A percentile compares a stretch with the other conserved stretches of the same genome.
These are phyloP conservation scores for Linnemannia hyalina DNA, from an alignment of 192 early-diverging fungal genomes.

Conservation along the genomic window DNA sequence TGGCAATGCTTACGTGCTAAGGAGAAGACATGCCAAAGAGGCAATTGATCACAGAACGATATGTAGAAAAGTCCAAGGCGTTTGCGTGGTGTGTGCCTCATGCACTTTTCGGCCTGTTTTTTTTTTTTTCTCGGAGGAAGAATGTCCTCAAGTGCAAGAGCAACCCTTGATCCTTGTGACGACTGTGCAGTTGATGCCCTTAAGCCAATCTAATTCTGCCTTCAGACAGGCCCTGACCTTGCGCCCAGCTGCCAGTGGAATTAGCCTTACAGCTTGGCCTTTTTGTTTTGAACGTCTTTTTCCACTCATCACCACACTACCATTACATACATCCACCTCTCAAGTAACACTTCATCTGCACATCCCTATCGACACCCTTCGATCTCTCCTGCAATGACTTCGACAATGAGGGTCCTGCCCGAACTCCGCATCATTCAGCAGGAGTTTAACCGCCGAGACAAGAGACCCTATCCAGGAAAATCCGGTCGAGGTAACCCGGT, in stretches of 20 bases:
- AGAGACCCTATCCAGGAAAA: constrained; percentile 19
- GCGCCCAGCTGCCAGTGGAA: not conserved
- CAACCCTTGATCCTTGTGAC: too few relatives aligned
- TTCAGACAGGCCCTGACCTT: not conserved
- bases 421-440: constrained; percentile 53
- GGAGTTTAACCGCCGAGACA: constrained; percentile 34
- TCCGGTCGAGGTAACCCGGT: not conserved
- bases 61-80: not conserved
- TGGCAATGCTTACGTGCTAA: too few relatives aligned
- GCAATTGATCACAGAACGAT: too few relatives aligned
- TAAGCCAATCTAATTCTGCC: not conserved
- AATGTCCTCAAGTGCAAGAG: not conserved
- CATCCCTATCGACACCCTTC: constrained; percentile 6
- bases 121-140: not conserved
- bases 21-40: too few relatives aligned
- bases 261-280: too few relatives aligned
- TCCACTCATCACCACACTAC: not conserved
- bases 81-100: not conserved
- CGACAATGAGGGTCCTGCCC: constrained; percentile 29
- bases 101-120: not conserved
- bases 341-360: not conserved
- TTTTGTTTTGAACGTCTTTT: not conserved
- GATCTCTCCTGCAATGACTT: constrained; percentile 27
- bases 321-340: not conserved
- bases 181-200: not conserved